Base-by-base conservation (phyloP, 2,329 filamentous ascomycete genomes). In the Raffaelea arxii region DNA sequence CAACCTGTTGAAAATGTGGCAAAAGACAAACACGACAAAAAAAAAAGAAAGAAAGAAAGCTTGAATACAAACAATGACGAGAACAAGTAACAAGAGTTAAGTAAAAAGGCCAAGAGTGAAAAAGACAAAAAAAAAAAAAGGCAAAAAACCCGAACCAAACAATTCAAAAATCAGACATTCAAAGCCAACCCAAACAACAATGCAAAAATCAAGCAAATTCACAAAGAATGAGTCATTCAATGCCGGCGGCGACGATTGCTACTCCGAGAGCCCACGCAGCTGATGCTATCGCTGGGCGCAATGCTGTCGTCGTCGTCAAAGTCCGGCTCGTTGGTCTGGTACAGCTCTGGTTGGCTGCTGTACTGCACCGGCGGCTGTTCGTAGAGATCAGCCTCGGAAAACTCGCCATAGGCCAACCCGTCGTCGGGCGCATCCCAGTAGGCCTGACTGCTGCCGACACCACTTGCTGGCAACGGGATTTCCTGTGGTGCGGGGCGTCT, bases 201-300 rank as follows among this genome's bases (percentile, higher is more conserved):
- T n/a, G 32, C 12, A 3, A 30, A 41, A 43, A 19, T 16, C 10
- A 42, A 19, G 37, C 18, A 43, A 44, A 18, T 30, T 9, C 32
- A 22, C 10, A 40, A 44, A 41, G 24, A 21, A 21, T n/a, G 9
- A 35, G n/a, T 32, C 16, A 36, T 43, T 58, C 51, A 53, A 48
- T 56, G 52, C 42, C 63, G 56, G 6, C 58, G 55, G 19, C 56
- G 51, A 37, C 57, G 58, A 37, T 22, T n/a, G 2, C 36, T 37
- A 48, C 59, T 61, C 37, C 65, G 62, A 50, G 58, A 68, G 21
- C 75, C 77, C n/a, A 80, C 68, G 53, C 74, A 77, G 57, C 76
- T 80, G 47, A 82, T 78, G 55, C 77, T 81, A 56, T 82, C 78
- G 54, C 70, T 74, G 2, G 78, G 78, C 38, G 70, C 75, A 30